A percentile compares a stretch with the other conserved stretches of the same genome.
These are phyloP conservation scores for Pseudonitzschia multistriata DNA, from an alignment of 108 stramenopile genomes.

Conservation along the genomic window DNA sequence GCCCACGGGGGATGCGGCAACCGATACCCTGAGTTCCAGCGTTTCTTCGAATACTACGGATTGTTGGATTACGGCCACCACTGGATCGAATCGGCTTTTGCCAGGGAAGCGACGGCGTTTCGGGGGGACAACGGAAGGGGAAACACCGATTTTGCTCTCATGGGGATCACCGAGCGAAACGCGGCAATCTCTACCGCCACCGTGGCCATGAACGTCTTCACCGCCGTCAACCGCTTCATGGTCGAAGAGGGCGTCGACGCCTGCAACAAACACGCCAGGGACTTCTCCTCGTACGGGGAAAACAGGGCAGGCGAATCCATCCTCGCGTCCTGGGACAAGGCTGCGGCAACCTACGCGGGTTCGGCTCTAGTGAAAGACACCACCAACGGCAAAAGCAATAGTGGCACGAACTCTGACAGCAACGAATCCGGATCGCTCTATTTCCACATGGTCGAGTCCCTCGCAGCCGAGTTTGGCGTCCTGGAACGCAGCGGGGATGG, in stretches of 20 bases:
- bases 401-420: conserved; percentile 35
- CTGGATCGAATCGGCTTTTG: conserved; percentile 40
- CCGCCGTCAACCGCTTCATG: conserved; percentile 58
- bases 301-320: conserved; percentile 29
- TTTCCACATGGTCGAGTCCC: conserved; percentile 58
- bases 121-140: conserved; percentile 24
- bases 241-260: conserved; percentile 50
- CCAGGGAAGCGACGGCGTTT: conserved; percentile 4
- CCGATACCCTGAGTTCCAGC: conserved; percentile 47
- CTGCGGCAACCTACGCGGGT: conserved; percentile 32
- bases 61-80: conserved; percentile 48
- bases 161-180: conserved; percentile 29
- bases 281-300: conserved; percentile 24
- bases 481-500: conserved; percentile 37
- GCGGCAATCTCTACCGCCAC: conserved; percentile 35
- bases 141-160: conserved; percentile 38
- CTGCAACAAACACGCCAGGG: conserved; percentile 32
- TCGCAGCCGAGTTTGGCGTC: conserved; percentile 50
- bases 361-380: conserved; percentile 23
- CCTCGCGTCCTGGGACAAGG: conserved; percentile 41
- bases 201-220: conserved; percentile 49
- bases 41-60: conserved; percentile 59
- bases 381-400: not conserved
- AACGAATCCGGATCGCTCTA: conserved; percentile 22
- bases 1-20: conserved; percentile 13